Evolutionary conservation across 2,329 filamentous ascomycete species (phyloP).

Genomic region (Claviceps fusiformis): DNA sequence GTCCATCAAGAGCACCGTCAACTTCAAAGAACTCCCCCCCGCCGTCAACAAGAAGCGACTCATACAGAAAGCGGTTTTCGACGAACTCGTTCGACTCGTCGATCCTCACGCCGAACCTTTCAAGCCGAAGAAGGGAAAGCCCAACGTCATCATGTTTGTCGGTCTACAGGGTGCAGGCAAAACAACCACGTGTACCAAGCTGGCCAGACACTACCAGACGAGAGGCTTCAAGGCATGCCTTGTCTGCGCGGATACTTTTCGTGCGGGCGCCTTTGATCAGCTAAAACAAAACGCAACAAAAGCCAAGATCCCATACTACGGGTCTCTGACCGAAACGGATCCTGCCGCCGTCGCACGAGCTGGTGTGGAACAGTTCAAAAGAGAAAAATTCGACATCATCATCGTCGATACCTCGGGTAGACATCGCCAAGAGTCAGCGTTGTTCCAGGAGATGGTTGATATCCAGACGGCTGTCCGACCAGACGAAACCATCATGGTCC

Average conservation of each 20-base stretch:
- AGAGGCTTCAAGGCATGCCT: slow-evolving; percentile 85
- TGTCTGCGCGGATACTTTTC: slow-evolving; percentile 96
- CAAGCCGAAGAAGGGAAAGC: slow-evolving; percentile 90
- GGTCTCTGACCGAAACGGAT: slow-evolving; percentile 90
- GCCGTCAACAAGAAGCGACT: slow-evolving; percentile 96
- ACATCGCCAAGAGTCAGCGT: slow-evolving; percentile 84
- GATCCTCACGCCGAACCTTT: slow-evolving; percentile 92
- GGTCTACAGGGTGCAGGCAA: slow-evolving; percentile 96
- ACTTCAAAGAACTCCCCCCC: slow-evolving; percentile 84
- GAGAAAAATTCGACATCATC: slow-evolving; percentile 95
- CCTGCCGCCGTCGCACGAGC: slow-evolving; percentile 87
- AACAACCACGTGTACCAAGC: slow-evolving; percentile 94
- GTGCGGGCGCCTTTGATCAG: slow-evolving; percentile 95
- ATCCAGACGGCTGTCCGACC: slow-evolving; percentile 84
- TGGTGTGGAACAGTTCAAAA: slow-evolving; percentile 97
- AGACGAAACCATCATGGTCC: slow-evolving; percentile 96
- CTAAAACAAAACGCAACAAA: slow-evolving; percentile 98
- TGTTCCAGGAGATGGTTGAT: slow-evolving; percentile 96
- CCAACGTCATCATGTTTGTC: slow-evolving; percentile 99
- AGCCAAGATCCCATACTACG: slow-evolving; percentile 97
- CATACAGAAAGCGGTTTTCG: slow-evolving; percentile 95
- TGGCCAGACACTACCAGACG: slow-evolving; percentile 88
- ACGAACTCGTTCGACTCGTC: slow-evolving; percentile 89
- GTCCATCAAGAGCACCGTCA: slow-evolving; percentile 80
- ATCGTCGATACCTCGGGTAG: slow-evolving; percentile 95